These are phyloP conservation scores for Verticillium klebahnii DNA, from an alignment of 2,329 filamentous ascomycete genomes.

Conservation along the genomic window DNA sequence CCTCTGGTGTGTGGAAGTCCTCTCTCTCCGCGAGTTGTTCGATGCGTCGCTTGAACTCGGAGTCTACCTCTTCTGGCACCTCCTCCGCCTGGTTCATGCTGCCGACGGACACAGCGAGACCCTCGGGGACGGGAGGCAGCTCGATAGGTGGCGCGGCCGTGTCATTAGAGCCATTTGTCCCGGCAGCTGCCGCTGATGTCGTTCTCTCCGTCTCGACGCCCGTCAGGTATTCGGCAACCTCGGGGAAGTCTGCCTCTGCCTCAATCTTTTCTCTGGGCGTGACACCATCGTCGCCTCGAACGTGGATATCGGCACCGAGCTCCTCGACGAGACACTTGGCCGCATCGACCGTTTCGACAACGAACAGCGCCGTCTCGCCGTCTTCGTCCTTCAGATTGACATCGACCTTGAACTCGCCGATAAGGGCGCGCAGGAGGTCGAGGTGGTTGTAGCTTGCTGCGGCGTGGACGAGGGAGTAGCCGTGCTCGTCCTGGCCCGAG, in stretches of 20 bases:
- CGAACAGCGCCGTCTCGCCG: conserved; percentile 89
- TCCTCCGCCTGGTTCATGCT: conserved; percentile 63
- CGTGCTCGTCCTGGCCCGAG: conserved; percentile 77
- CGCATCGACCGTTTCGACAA: conserved; percentile 75
- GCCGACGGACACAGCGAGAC: conserved; percentile 72
- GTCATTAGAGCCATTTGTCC: conserved; percentile 13
- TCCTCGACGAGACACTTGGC: conserved; percentile 80
- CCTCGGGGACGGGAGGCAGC: conserved; percentile 66
- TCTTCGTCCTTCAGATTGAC: conserved; percentile 86
- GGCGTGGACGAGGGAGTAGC: conserved; percentile 91
- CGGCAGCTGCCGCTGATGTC: conserved; percentile 19
- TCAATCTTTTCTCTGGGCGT: conserved; percentile 79
- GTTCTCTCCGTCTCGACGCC: conserved; percentile 23
- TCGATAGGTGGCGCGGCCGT: conserved; percentile 21
- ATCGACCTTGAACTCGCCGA: conserved; percentile 72
- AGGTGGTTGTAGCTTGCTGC: conserved; percentile 89
- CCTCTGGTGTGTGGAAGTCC: conserved; percentile 77
- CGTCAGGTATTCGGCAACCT: conserved; percentile 67
- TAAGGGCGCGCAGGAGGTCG: conserved; percentile 69
- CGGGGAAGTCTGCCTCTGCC: conserved; percentile 71
- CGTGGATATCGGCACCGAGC: conserved; percentile 62
- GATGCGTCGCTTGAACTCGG: conserved; percentile 79
- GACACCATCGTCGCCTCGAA: conserved; percentile 68
- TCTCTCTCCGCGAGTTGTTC: conserved; percentile 80
- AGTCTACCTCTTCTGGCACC: conserved; percentile 63